Evolutionary conservation across 495 filamentous ascomycete species (phyloP).

Genomic region (Penicillium antarcticum): DNA sequence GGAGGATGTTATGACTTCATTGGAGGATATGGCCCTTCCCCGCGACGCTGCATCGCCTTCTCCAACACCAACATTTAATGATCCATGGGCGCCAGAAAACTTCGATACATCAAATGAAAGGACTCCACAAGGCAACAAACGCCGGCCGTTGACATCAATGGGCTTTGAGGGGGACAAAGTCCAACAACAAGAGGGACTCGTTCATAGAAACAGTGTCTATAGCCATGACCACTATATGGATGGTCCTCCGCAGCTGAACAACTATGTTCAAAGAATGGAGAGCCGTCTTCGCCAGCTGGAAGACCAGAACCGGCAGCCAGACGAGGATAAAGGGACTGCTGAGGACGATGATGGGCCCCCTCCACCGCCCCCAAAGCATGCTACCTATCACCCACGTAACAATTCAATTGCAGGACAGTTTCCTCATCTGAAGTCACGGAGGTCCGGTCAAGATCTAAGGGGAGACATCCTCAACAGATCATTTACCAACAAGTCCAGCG

Average conservation of each 20-base stretch:
- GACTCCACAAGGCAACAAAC: slow-evolving; percentile 24
- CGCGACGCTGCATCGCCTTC: slow-evolving; percentile 45
- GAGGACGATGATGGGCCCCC: slow-evolving; percentile 53
- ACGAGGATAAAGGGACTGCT: slow-evolving; percentile 32
- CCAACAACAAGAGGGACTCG: slow-evolving; percentile 29
- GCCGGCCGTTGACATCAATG: slow-evolving; percentile 68
- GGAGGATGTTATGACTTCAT: slow-evolving; percentile 96
- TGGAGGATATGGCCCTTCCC: slow-evolving; percentile 80
- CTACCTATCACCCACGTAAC: slow-evolving; percentile 38
- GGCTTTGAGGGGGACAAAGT: slow-evolving; percentile 60
- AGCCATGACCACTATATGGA: slow-evolving; percentile 49
- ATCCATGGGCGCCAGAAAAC: slow-evolving; percentile 90
- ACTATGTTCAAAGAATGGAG: slow-evolving; percentile 89
- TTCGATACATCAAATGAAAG: slow-evolving; percentile 61
- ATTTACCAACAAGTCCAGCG: slow-evolving; percentile 82
- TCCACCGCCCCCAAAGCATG: slow-evolving; percentile 62
- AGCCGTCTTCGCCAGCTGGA: slow-evolving; percentile 70
- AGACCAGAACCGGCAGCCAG: slow-evolving; percentile 48
- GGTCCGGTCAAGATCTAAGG: slow-evolving; percentile 82
- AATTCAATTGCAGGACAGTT: slow-evolving; percentile 43
- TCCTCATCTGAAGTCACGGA: slow-evolving; percentile 53
- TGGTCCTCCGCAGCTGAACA: slow-evolving; percentile 67
- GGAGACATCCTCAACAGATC: slow-evolving; percentile 67
- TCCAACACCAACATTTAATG: slow-evolving; percentile 53
- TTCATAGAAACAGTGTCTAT: slow-evolving; percentile 37